These are phyloP conservation scores for Apiospora malaysiana DNA, from an alignment of 2,329 filamentous ascomycete genomes.

Conservation along the genomic window DNA sequence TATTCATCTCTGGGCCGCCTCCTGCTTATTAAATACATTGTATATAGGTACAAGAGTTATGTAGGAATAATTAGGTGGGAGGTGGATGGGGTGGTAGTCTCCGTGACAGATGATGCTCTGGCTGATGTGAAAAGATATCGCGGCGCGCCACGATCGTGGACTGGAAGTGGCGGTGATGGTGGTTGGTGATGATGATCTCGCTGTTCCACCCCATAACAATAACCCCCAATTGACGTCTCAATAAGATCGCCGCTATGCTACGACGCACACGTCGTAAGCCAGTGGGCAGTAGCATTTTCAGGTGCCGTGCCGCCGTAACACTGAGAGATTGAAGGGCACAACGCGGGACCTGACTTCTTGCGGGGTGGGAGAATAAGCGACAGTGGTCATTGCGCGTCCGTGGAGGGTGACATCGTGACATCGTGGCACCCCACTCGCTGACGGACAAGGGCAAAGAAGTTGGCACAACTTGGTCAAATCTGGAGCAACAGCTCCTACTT, in stretches of 20 bases:
- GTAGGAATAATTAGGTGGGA: background rate
- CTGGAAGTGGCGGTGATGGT: too few relatives aligned
- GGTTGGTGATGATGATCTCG: too few relatives aligned
- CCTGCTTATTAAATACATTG: slow-evolving; percentile 1
- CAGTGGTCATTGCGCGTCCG: background rate
- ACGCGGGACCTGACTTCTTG: slow-evolving; percentile 2
- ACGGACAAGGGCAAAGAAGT: background rate
- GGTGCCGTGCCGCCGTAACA: background rate
- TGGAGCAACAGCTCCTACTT: background rate
- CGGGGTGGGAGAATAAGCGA: background rate
- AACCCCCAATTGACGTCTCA: background rate
- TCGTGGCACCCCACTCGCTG: background rate
- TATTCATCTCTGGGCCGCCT: background rate
- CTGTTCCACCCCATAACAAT: too few relatives aligned
- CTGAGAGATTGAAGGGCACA: background rate
- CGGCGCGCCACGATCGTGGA: too few relatives aligned
- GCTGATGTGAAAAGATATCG: background rate
- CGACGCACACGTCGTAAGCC: slow-evolving; percentile 11
- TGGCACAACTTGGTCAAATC: background rate
- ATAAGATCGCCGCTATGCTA: slow-evolving; percentile 5
- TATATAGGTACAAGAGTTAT: slow-evolving; percentile 12
- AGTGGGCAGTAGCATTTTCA: background rate
- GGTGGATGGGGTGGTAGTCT: background rate
- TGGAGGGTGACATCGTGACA: slow-evolving; percentile 14
- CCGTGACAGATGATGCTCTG: background rate